phyloP scores from a whole-genome alignment of 768 basidiomycete species.

The Termitomyces sp. region DNA sequence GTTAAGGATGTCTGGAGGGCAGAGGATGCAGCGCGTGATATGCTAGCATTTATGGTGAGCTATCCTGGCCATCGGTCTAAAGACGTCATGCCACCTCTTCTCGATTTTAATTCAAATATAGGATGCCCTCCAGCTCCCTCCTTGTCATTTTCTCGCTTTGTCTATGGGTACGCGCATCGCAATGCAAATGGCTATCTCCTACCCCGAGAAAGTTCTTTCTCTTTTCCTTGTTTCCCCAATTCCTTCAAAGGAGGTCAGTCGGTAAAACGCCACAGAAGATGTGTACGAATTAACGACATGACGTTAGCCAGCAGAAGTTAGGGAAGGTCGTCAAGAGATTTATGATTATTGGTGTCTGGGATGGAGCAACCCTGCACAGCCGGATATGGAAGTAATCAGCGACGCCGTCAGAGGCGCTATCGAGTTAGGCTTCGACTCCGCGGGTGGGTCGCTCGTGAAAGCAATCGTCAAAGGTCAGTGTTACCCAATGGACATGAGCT shows the following conservation, averaged over 20 bases:
- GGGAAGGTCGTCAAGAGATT: constrained; percentile 29
- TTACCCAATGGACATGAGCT: neutral
- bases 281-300: neutral
- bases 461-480: constrained; percentile 15
- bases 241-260: constrained; percentile 25
- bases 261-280: neutral
- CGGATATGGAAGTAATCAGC: constrained; percentile 1
- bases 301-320: constrained; percentile 24
- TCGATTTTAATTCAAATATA: constrained; percentile 6
- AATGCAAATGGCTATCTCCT: constrained; percentile 24
- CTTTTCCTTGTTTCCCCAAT: constrained; percentile 30
- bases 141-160: constrained; percentile 32
- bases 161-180: constrained; percentile 31
- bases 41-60: constrained; percentile 30
- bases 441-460: constrained; percentile 14
- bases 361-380: neutral
- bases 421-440: constrained; percentile 27
- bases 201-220: constrained; percentile 28
- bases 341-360: constrained; percentile 9
- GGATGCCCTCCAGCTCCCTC: constrained; percentile 29
- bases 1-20: constrained; percentile 17
- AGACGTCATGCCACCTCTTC: neutral
- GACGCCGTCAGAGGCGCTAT: constrained; percentile 2
- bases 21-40: constrained; percentile 27
- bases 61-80: neutral